These are phyloP conservation scores for Mimosa bimucronata DNA, from an alignment of 306 rosid genomes.

Conservation along the genomic window DNA sequence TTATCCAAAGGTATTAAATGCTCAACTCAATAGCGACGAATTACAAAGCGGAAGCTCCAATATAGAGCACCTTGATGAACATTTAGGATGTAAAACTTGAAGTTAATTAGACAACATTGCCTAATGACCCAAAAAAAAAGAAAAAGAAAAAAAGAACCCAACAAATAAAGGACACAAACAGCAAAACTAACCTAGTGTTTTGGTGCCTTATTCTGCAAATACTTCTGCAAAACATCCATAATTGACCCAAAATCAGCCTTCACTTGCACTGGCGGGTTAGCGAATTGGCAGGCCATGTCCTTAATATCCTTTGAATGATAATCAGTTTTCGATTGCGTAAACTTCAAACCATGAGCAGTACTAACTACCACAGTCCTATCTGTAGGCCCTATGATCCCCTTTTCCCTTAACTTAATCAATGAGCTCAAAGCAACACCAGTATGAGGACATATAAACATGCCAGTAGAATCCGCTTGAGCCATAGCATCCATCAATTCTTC, in stretches of 20 bases:
- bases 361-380: conserved; percentile 70
- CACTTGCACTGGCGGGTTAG: conserved; percentile 59
- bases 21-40: neutral
- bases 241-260: conserved; percentile 60
- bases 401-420: conserved; percentile 52
- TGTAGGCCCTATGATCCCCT: conserved; percentile 47
- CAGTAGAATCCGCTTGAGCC: conserved; percentile 64
- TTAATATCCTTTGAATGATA: conserved; percentile 56
- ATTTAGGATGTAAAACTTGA: neutral
- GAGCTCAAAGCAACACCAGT: conserved; percentile 67
- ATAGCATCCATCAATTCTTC: conserved; percentile 65
- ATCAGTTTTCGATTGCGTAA: conserved; percentile 59
- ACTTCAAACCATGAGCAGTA: conserved; percentile 70
- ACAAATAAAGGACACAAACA: conserved; percentile 5
- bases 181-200: conserved; percentile 30
- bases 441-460: conserved; percentile 71
- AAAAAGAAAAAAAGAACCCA: neutral
- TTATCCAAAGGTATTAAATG: neutral
- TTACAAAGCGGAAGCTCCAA: neutral
- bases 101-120: neutral
- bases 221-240: conserved; percentile 63
- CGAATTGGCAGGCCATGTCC: conserved; percentile 61
- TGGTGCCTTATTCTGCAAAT: conserved; percentile 50
- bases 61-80: neutral
- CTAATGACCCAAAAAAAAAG: neutral